Evolutionary conservation across 202 grass and related monocot genomes (phyloP).

Genomic region (Hordeum pubiflorum): DNA sequence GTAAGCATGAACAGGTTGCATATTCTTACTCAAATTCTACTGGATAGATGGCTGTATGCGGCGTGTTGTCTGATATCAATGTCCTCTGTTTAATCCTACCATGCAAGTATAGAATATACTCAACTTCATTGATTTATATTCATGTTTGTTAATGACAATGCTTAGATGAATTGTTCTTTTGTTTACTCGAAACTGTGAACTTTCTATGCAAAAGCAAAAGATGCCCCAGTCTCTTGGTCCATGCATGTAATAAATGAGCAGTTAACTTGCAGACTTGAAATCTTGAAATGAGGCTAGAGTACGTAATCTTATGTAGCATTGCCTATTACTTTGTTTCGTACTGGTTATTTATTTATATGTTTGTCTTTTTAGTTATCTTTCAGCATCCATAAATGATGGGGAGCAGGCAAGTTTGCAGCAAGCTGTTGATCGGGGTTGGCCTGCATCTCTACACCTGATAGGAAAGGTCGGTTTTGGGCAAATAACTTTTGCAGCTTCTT

Average conservation of each 20-base stretch:
- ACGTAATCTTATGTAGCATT: slow-evolving; percentile 2
- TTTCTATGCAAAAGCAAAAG: slow-evolving; percentile 3
- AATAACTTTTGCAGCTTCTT: not conserved
- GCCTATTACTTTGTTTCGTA: slow-evolving; percentile 6
- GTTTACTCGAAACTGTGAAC: not conserved
- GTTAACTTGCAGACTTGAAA: slow-evolving; percentile 2
- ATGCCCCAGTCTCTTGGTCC: not conserved
- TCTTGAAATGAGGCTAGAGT: slow-evolving; percentile 5
- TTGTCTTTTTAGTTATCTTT: slow-evolving; percentile 65
- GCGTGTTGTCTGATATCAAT: not conserved
- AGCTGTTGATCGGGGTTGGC: slow-evolving; percentile 76
- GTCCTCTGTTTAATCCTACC: slow-evolving; percentile 12
- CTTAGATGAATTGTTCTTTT: not conserved
- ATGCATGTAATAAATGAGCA: not conserved
- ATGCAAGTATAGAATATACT: not conserved
- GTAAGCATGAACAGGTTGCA: not conserved
- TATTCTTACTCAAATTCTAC: not conserved
- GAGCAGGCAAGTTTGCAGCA: slow-evolving; percentile 61
- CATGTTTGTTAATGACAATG: not conserved
- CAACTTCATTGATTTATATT: slow-evolving; percentile 19
- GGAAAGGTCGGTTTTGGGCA: slow-evolving; percentile 52
- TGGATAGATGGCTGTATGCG: not conserved
- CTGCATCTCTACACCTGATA: slow-evolving; percentile 86
- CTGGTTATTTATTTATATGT: slow-evolving; percentile 13
- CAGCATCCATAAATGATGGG: slow-evolving; percentile 72